Base-by-base conservation (phyloP, 768 basidiomycete genomes). In the Phlebiopsis gigantea region DNA sequence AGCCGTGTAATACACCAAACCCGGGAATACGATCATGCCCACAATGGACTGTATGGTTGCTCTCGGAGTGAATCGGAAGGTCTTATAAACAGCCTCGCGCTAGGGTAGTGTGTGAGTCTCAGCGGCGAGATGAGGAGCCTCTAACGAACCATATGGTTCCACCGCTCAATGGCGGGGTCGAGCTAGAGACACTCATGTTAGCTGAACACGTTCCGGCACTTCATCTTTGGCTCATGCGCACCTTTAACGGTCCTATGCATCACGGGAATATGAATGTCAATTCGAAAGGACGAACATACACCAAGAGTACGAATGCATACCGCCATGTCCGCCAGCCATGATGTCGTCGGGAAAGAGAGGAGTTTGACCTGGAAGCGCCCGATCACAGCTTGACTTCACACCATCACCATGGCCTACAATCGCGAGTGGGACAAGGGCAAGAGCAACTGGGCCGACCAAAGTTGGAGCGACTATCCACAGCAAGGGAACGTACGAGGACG, bases 401-500 rank as follows among this genome's bases (percentile, higher is more conserved):
- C 62, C 58, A 61, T 58, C 59, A 65, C 55, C 62, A 54, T 90
- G 88, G 78, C 86, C 49, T 82, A 86, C 62, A 87, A 87, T 72
- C 84, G 91, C 61, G 89, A 92, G 76, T 92, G 91, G 90, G 89
- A 91, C 74, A 80, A 79, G 70, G 90, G 88, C 51, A 91, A 90
- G 71, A 80, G 83, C 46, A 39, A 61, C 46, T 62, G 57, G 57
- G 25, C 26, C 26, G 50, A 57, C 47, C 30, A 63, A 68, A 29
- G 56, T 56, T 48, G 54, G 54, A 30, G 21, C n/a, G 59, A 60
- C n/a, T 56, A 53, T 19, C 47, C 55, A 1, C 43, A 25, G 34
- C 47, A 24, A 56, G 71, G 66, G 46, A 77, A 77, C 60, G 68
- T 73, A 17, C 79, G 83, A 55, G 73, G 76, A 15, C 75, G 87